Conservation (phyloP, 495 filamentous ascomycete species). For the Xylaria palmicola region DNA sequence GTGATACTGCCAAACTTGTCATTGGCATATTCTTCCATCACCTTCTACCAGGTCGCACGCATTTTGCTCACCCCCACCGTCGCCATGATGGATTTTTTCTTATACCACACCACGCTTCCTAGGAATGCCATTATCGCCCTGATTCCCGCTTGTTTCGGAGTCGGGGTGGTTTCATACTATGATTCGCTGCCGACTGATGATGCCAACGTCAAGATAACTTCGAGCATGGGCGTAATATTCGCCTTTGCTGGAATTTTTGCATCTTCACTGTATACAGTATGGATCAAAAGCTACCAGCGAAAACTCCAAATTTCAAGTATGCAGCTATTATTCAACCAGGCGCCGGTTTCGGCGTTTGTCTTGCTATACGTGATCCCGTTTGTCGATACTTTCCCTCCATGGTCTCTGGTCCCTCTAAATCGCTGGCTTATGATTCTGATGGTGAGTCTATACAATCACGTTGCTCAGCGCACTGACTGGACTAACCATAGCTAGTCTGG, state of each 20-base stretch:
- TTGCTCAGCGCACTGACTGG: conserved; percentile 19
- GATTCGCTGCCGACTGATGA: conserved; percentile 57
- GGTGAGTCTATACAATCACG: conserved; percentile 33
- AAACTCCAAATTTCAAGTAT: conserved; percentile 66
- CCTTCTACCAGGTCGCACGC: conserved; percentile 73
- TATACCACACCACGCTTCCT: conserved; percentile 62
- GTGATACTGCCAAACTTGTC: conserved; percentile 75
- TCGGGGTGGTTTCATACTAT: conserved; percentile 70
- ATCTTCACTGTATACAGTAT: conserved; percentile 68
- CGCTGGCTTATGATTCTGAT: conserved; percentile 57
- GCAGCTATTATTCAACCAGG: conserved; percentile 73
- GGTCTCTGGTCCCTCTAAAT: conserved; percentile 46
- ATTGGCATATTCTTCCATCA: conserved; percentile 67
- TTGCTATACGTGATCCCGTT: conserved; percentile 66
- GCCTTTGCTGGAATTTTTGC: conserved; percentile 63
- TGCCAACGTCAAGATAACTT: conserved; percentile 50
- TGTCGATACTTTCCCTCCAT: conserved; percentile 59
- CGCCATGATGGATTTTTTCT: conserved; percentile 63
- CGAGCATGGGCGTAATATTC: conserved; percentile 58
- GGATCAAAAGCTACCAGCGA: conserved; percentile 65
- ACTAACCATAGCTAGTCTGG: conserved; percentile 47
- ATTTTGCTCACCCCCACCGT: conserved; percentile 70
- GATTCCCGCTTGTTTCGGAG: conserved; percentile 64
- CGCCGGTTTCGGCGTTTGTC: conserved; percentile 61
- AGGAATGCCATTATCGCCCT: conserved; percentile 54